Evolutionary conservation across 345 rosid genomes (phyloP).

Genomic region (Bruguiera parviflora): DNA sequence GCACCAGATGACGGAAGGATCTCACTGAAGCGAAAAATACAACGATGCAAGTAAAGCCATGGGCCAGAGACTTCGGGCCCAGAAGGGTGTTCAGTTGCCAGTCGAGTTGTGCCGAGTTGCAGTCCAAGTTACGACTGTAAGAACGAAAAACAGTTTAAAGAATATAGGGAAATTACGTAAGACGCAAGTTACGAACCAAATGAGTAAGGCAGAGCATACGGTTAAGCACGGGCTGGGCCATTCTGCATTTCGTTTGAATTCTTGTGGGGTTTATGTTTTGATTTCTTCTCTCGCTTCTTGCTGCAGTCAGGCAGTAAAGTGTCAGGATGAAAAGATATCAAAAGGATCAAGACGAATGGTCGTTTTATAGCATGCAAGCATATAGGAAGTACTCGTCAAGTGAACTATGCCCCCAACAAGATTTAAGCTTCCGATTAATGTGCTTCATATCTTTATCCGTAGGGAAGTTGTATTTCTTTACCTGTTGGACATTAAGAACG

Average conservation of each 20-base stretch:
- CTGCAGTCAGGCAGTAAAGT: constrained; percentile 34
- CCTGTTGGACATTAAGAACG: constrained; percentile 32
- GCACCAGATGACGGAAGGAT: not conserved
- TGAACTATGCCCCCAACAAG: constrained; percentile 84
- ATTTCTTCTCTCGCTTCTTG: constrained; percentile 90
- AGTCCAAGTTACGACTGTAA: not conserved
- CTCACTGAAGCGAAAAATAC: not conserved
- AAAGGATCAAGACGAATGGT: not conserved
- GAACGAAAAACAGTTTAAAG: no score
- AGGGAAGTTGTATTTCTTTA: constrained; percentile 62
- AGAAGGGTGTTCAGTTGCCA: not conserved
- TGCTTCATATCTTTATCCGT: constrained; percentile 96
- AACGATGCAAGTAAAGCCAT: not conserved
- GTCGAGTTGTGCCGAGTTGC: not conserved
- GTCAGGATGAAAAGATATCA: not conserved
- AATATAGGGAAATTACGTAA: no score
- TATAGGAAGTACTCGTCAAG: constrained; percentile 61
- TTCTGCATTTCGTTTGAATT: constrained; percentile 45
- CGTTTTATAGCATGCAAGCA: constrained; percentile 2
- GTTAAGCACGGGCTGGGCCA: constrained; percentile 25
- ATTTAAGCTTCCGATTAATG: constrained; percentile 83
- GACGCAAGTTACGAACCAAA: no score
- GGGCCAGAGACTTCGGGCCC: not conserved
- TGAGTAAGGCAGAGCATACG: constrained; percentile 4
- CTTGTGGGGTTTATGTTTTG: constrained; percentile 73